phyloP scores from a whole-genome alignment of 2,329 filamentous ascomycete species.

The Cryphonectria japonica region DNA sequence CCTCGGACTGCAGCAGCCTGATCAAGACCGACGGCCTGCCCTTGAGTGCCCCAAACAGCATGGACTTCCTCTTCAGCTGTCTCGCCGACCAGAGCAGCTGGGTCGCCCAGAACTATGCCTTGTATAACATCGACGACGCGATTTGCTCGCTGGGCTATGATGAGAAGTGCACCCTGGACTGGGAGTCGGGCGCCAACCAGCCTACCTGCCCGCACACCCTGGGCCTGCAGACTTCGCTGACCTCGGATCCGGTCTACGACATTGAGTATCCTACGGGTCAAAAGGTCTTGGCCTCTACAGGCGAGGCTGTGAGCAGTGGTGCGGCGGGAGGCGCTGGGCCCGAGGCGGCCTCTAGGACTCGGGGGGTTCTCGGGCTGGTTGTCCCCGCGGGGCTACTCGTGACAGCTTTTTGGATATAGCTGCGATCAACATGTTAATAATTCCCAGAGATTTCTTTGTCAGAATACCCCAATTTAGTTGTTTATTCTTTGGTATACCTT shows the following conservation, averaged over 20 bases:
- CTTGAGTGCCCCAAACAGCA: constrained; percentile 53
- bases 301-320: constrained; percentile 21
- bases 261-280: constrained; percentile 51
- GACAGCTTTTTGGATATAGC: not conserved
- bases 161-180: constrained; percentile 51
- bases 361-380: not conserved
- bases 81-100: constrained; percentile 46
- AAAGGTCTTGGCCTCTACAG: constrained; percentile 42
- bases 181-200: constrained; percentile 48
- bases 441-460: not conserved
- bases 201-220: constrained; percentile 48
- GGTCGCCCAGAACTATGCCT: constrained; percentile 51
- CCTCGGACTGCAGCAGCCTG: constrained; percentile 51
- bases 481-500: not conserved
- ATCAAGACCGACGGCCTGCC: constrained; percentile 46
- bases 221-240: constrained; percentile 43
- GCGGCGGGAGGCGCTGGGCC: not conserved
- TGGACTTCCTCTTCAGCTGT: constrained; percentile 56
- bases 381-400: constrained; percentile 2
- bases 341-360: not conserved
- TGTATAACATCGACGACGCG: constrained; percentile 57
- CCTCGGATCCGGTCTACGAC: constrained; percentile 48
- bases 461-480: not conserved
- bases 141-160: constrained; percentile 51
- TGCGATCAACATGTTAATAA: not conserved